Conservation (phyloP, 345 rosid genomes). For the Salix dunnii region DNA sequence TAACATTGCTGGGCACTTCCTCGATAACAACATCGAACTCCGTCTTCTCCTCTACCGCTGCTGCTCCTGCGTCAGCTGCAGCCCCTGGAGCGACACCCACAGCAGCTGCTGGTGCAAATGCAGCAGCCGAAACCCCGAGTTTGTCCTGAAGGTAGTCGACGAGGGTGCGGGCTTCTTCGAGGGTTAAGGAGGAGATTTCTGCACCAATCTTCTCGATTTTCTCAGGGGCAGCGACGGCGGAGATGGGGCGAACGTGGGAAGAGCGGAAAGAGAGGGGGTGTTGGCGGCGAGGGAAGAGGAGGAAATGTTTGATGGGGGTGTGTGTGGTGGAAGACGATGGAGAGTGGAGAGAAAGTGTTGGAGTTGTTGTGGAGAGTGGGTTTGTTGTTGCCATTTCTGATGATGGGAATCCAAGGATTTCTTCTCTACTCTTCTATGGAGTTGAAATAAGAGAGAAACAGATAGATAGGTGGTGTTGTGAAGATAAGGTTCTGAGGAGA, state of each 20-base stretch:
- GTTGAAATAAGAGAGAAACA: background rate
- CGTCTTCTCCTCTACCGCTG: conserved; percentile 63
- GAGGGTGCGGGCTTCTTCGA: conserved; percentile 67
- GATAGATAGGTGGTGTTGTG: background rate
- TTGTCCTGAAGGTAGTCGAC: conserved; percentile 82
- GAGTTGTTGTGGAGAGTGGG: conserved; percentile 34
- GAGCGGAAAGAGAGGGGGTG: conserved; percentile 24
- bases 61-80: conserved; percentile 30
- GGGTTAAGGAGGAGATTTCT: conserved; percentile 61
- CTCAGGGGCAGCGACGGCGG: conserved; percentile 68
- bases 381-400: conserved; percentile 20
- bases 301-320: conserved; percentile 20
- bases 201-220: conserved; percentile 65
- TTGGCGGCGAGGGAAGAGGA: conserved; percentile 41
- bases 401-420: background rate
- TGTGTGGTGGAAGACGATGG: conserved; percentile 25
- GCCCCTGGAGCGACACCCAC: conserved; percentile 37
- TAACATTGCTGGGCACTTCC: conserved; percentile 67
- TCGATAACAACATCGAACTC: conserved; percentile 77
- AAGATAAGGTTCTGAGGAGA: no score
- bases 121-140: conserved; percentile 77
- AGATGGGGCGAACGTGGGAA: conserved; percentile 47
- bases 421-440: background rate
- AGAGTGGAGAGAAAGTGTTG: conserved; percentile 32
- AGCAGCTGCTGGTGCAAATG: conserved; percentile 54